phyloP scores from a whole-genome alignment of 2,329 filamentous ascomycete genomes.

The Alternaria novae-zelandiae region DNA sequence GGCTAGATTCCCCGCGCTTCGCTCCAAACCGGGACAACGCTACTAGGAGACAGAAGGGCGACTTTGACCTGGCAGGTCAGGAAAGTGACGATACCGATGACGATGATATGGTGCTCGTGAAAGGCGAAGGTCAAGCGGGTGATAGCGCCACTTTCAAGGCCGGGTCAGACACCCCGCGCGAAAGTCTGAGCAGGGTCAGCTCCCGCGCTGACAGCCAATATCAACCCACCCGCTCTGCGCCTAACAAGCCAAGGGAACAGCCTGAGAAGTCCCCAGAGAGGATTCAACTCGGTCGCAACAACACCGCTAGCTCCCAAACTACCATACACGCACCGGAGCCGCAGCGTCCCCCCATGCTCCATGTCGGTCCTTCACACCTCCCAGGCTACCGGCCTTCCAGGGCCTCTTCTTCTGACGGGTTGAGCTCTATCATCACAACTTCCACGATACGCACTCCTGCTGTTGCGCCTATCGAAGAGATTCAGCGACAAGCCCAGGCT shows the following conservation, averaged over 20 bases:
- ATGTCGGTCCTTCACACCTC: constrained; percentile 56
- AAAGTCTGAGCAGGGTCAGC: constrained; percentile 27
- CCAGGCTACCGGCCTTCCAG: constrained; percentile 55
- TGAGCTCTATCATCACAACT: constrained; percentile 47
- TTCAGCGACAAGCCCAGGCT: constrained; percentile 28
- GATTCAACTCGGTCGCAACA: constrained; percentile 24
- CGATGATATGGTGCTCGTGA: constrained; percentile 37
- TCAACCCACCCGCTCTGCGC: constrained; percentile 25
- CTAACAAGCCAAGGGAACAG: constrained; percentile 26
- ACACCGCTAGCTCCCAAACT: constrained; percentile 27
- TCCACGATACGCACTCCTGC: constrained; percentile 42
- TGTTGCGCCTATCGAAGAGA: constrained; percentile 40
- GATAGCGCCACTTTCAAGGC: constrained; percentile 32
- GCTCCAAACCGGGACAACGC: constrained; percentile 23
- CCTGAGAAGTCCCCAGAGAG: constrained; percentile 33
- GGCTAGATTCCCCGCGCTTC: constrained; percentile 28
- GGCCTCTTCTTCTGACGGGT: constrained; percentile 54
- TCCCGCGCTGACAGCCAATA: constrained; percentile 35
- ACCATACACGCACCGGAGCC: constrained; percentile 36
- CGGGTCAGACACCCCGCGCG: constrained; percentile 28
- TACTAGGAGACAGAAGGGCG: constrained; percentile 27
- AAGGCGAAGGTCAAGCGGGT: constrained; percentile 27
- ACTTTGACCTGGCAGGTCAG: constrained; percentile 33
- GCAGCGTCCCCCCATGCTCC: constrained; percentile 50
- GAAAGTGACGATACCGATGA: constrained; percentile 44